Evolutionary conservation across 441 rosid species (phyloP), one percentile per base, ranked within the genome.

Genomic region (Sinapis alba): DNA sequence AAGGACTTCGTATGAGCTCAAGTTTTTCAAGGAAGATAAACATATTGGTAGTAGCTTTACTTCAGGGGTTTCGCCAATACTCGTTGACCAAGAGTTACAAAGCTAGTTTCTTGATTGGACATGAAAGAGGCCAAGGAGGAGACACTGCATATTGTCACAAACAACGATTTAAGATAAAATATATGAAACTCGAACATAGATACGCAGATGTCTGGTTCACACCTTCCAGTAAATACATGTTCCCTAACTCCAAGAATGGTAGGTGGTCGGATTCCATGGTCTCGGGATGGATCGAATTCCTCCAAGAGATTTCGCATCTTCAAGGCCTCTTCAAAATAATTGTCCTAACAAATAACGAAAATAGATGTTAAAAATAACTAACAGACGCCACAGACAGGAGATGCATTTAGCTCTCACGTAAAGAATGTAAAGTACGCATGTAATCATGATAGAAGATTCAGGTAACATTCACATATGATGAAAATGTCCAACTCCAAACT

Each of bases 171-270:
- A 71, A 69, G 26, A 62, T 28, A 23, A 64, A 41, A 58, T 62
- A 72, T 51, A 73, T 7, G 21, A 30, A 53, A 56, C 15, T 54
- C 21, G 82, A 50, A 64, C 32, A 26, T 20, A 65, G 63, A 47
- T 64, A 59, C 26, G 74, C 5, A n/a, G 19, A 68, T 61, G 51
- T 58, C 72, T 58, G 72, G 53, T 36, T 59, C 68, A 65, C 78
- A 88, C 99, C 99, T 92, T 87, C 99, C 99, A 0, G 99, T 96
- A 78, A 96, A 96, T 68, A 96, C 96, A 71, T 96, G 94, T 80
- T 96, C 99, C 82, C 99, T 79, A 65, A 96, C 98, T 78, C 99
- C 99, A 78, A 96, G 96, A 86, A 96, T 96, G 18, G 98, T 92
- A 74, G 99, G 90, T 74, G 91, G 85, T 69, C 83, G 96, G 79